Conservation (phyloP, 345 rosid species). For the Arabidopsis suecica region DNA sequence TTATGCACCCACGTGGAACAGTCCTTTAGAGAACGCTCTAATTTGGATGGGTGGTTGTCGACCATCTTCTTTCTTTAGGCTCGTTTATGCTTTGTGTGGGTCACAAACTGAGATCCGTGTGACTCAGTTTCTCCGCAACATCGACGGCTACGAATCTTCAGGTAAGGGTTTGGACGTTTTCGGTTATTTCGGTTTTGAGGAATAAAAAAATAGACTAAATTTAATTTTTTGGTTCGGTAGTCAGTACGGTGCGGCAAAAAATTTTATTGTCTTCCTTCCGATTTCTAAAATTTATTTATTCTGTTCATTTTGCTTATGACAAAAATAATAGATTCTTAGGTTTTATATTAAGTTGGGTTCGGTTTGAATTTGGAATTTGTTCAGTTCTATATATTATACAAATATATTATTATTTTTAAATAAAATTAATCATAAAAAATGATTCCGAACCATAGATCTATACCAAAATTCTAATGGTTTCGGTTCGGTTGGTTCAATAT, state of each 20-base stretch:
- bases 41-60: slow-evolving; percentile 60
- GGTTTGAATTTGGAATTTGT: background rate
- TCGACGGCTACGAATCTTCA: slow-evolving; percentile 38
- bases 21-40: slow-evolving; percentile 54
- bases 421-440: background rate
- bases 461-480: background rate
- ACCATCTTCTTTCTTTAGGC: slow-evolving; percentile 53
- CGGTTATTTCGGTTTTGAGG: background rate
- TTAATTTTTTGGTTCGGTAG: background rate
- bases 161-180: slow-evolving; percentile 18
- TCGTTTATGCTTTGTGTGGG: slow-evolving; percentile 49
- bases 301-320: background rate
- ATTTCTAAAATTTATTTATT: background rate
- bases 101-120: slow-evolving; percentile 44
- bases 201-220: too few species aligned
- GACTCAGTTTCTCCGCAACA: slow-evolving; percentile 30
- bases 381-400: background rate
- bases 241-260: background rate
- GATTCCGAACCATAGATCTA: background rate
- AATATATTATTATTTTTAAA: background rate
- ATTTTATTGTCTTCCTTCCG: background rate
- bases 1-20: slow-evolving; percentile 55
- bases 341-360: background rate
- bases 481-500: background rate
- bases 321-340: background rate